These are phyloP conservation scores for Termitomyces heimii DNA, from an alignment of 768 basidiomycete genomes.

Conservation along the genomic window DNA sequence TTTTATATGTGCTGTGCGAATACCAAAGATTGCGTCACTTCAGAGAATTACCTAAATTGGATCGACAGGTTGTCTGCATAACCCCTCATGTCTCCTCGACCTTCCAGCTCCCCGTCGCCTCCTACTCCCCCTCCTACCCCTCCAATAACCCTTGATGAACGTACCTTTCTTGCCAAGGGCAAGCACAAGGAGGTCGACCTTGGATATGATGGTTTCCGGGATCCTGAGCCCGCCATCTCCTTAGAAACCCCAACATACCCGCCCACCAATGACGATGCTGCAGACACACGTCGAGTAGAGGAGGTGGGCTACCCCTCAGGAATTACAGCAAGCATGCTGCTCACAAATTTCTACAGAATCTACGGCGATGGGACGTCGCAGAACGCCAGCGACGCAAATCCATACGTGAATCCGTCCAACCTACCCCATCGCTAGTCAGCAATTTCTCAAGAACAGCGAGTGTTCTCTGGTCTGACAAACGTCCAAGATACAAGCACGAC, in stretches of 20 bases:
- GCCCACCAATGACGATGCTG: constrained; percentile 58
- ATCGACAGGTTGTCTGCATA: neutral
- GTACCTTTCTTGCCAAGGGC: constrained; percentile 26
- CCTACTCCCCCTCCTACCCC: constrained; percentile 33
- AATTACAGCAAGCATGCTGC: neutral
- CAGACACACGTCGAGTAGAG: constrained; percentile 63
- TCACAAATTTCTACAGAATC: constrained; percentile 41
- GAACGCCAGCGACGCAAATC: constrained; percentile 73
- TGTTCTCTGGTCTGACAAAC: constrained; percentile 45
- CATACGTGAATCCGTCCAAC: constrained; percentile 47
- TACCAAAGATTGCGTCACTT: neutral
- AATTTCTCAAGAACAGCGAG: constrained; percentile 57
- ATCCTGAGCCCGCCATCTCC: constrained; percentile 20
- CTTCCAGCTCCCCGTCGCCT: constrained; percentile 22
- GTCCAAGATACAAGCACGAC: constrained; percentile 25
- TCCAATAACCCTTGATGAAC: constrained; percentile 28
- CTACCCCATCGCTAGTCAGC: constrained; percentile 42
- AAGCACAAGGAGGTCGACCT: constrained; percentile 17
- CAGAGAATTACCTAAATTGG: neutral
- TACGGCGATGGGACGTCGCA: constrained; percentile 71
- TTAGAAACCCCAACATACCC: constrained; percentile 42
- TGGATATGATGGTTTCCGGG: constrained; percentile 19
- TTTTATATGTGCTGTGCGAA: neutral
- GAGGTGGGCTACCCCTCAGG: constrained; percentile 44
- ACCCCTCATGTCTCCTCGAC: constrained; percentile 13